phyloP scores from a whole-genome alignment of 352 stramenopile species.

The Chrysophaeum taylorii region DNA sequence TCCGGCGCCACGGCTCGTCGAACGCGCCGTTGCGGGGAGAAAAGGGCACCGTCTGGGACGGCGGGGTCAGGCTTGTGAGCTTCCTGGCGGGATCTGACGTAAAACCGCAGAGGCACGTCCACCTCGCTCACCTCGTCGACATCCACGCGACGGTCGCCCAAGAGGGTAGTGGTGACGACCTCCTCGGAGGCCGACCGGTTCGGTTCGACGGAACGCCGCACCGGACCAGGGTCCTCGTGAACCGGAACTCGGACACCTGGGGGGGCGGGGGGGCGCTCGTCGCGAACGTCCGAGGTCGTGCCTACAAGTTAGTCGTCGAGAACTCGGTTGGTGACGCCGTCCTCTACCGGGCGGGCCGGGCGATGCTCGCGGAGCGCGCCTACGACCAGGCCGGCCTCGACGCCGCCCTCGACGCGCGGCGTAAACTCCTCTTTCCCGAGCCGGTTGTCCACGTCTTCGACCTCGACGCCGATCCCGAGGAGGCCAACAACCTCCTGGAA shows the following conservation, averaged over 20 bases:
- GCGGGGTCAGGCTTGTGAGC: slow-evolving; percentile 22
- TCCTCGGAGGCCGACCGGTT: too few species aligned
- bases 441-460: slow-evolving; percentile 25
- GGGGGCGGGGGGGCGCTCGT: slow-evolving; percentile 22
- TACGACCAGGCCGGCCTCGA: background rate
- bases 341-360: slow-evolving; percentile 21
- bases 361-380: slow-evolving; percentile 2
- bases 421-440: too few species aligned
- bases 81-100: too few species aligned
- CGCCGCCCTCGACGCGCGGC: slow-evolving; percentile 15
- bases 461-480: slow-evolving; percentile 11
- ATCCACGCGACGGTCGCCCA: background rate
- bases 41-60: slow-evolving; percentile 24
- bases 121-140: background rate
- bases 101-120: too few species aligned
- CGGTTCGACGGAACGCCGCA: slow-evolving; percentile 24
- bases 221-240: slow-evolving; percentile 25
- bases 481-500: slow-evolving; percentile 25
- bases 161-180: background rate
- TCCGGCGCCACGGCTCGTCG: background rate
- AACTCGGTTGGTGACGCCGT: slow-evolving; percentile 25
- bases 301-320: too few species aligned
- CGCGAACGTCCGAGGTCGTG: too few species aligned
- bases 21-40: slow-evolving; percentile 22
- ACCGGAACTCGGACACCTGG: slow-evolving; percentile 26